These are phyloP conservation scores for Populus deltoides DNA, from an alignment of 345 rosid genomes.

Conservation along the genomic window DNA sequence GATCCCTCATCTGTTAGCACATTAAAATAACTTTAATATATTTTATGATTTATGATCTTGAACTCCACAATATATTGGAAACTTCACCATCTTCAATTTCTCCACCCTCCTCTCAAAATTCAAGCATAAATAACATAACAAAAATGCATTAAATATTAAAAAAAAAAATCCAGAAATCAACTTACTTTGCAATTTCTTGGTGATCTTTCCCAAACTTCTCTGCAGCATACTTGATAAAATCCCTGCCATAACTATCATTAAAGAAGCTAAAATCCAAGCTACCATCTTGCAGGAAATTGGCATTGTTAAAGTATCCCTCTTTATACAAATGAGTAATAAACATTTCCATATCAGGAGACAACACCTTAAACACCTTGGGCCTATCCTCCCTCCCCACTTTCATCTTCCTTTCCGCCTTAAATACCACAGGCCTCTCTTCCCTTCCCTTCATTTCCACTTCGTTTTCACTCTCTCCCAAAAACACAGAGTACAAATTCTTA, in stretches of 20 bases:
- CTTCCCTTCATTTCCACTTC: slow-evolving; percentile 3
- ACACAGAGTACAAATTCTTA: slow-evolving; percentile 24
- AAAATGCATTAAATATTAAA: background rate
- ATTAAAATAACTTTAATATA: too few relatives aligned
- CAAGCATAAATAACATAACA: background rate
- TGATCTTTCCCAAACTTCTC: slow-evolving; percentile 60
- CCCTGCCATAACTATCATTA: slow-evolving; percentile 51
- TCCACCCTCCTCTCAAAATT: background rate
- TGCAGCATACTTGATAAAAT: slow-evolving; percentile 55
- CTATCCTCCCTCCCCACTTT: slow-evolving; percentile 11
- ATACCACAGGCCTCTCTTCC: background rate
- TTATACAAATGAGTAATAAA: slow-evolving; percentile 52
- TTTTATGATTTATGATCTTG: too few relatives aligned
- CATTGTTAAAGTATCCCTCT: slow-evolving; percentile 63
- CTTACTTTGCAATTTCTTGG: slow-evolving; percentile 77
- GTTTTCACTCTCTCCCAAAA: slow-evolving; percentile 2
- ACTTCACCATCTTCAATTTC: too few relatives aligned
- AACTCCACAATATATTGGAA: too few relatives aligned
- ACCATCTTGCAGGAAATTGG: slow-evolving; percentile 49
- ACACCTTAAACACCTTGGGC: slow-evolving; percentile 42
- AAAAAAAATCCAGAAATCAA: background rate
- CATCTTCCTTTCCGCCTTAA: background rate
- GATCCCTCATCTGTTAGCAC: too few relatives aligned
- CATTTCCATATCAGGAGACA: slow-evolving; percentile 46
- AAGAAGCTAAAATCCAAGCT: slow-evolving; percentile 47